These are phyloP conservation scores for Apiospora kogelbergensis DNA, from an alignment of 2,329 filamentous ascomycete species.

Conservation along the genomic window DNA sequence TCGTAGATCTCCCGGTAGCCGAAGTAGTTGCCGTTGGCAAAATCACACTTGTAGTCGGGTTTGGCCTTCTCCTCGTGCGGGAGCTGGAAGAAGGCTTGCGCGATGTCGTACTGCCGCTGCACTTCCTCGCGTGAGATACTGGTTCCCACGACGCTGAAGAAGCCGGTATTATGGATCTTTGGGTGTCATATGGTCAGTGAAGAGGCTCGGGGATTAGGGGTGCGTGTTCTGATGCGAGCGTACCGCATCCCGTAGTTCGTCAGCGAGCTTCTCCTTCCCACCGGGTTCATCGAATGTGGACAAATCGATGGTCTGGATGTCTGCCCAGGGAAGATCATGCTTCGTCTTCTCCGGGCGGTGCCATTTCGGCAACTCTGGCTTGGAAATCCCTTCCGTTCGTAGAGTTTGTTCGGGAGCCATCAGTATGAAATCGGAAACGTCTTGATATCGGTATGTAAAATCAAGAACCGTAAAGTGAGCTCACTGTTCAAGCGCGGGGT, in stretches of 20 bases:
- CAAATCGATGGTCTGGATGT: constrained; percentile 54
- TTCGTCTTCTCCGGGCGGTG: constrained; percentile 29
- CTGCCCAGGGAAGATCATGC: constrained; percentile 42
- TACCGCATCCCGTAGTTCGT: constrained; percentile 52
- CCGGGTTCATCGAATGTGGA: constrained; percentile 47
- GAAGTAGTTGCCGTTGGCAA: constrained; percentile 47
- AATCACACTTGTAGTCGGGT: constrained; percentile 45
- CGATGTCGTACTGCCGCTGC: constrained; percentile 49
- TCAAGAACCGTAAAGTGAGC: background rate
- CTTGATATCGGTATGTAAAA: background rate
- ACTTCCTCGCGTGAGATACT: constrained; percentile 51
- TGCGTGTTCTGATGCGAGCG: background rate
- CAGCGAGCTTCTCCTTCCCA: constrained; percentile 50
- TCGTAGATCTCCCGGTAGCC: constrained; percentile 43
- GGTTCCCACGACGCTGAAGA: constrained; percentile 57
- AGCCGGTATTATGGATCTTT: constrained; percentile 37
- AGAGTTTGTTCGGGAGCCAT: background rate
- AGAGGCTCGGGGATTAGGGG: background rate
- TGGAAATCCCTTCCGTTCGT: fast-evolving
- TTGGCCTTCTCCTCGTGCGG: constrained; percentile 46
- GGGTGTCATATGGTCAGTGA: background rate
- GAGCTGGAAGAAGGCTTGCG: constrained; percentile 44
- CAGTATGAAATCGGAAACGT: background rate
- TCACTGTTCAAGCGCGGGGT: background rate
- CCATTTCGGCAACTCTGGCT: constrained; percentile 23